phyloP scores from a whole-genome alignment of 1,284 basidiomycete species.

The Nidula niveotomentosa region DNA sequence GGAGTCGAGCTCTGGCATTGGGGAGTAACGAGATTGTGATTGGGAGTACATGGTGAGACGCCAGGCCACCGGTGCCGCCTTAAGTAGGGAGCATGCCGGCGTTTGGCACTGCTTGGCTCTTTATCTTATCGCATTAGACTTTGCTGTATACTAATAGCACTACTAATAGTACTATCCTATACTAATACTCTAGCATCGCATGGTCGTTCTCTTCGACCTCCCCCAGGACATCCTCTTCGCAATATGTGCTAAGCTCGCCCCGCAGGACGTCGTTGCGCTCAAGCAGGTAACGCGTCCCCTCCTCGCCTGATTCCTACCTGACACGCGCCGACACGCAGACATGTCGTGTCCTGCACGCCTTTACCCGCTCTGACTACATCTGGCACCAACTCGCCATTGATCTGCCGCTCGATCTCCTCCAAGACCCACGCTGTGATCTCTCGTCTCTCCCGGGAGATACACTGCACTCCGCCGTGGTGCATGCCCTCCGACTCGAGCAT shows the following conservation, averaged over 20 bases:
- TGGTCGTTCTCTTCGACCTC: conserved; percentile 22
- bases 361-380: conserved; percentile 45
- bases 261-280: conserved; percentile 43
- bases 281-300: conserved; percentile 39
- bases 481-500: conserved; percentile 46
- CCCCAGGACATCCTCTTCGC: conserved; percentile 28
- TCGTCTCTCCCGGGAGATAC: conserved; percentile 16
- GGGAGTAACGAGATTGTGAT: conserved; percentile 28
- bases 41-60: conserved; percentile 25
- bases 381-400: conserved; percentile 43
- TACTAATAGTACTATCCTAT: no score
- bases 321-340: conserved; percentile 40
- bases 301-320: background rate
- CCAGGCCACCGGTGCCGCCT: conserved; percentile 15
- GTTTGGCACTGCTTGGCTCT: background rate
- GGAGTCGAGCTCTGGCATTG: conserved; percentile 59
- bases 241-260: conserved; percentile 26
- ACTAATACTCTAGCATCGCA: conserved; percentile 1
- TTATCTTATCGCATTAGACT: conserved; percentile 2
- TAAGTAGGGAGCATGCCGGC: conserved; percentile 13
- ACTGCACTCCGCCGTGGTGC: conserved; percentile 22
- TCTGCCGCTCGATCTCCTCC: conserved; percentile 29
- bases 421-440: conserved; percentile 10
- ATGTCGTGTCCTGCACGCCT: conserved; percentile 51
- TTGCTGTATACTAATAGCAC: no score